A percentile compares a stretch with the other conserved stretches of the same genome.
Evolutionary conservation across 495 filamentous ascomycete genomes (phyloP).

Genomic region (Aspergillus panamensis): DNA sequence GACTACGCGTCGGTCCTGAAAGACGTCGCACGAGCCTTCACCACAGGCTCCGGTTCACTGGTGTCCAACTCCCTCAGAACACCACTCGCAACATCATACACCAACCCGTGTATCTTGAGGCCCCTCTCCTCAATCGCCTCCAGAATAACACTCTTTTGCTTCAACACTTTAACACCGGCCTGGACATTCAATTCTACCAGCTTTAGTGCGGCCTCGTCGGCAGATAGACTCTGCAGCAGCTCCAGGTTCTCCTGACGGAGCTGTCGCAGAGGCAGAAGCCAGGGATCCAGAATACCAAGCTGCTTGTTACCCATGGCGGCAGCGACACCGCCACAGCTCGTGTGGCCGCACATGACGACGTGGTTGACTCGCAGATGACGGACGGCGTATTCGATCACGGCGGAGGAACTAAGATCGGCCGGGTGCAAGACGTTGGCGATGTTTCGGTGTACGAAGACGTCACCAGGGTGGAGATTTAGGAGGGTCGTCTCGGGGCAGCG

Average conservation of each 20-base stretch:
- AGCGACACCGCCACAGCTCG: conserved; percentile 71
- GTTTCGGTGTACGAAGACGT: conserved; percentile 92
- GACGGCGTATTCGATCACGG: conserved; percentile 85
- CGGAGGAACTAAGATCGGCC: conserved; percentile 68
- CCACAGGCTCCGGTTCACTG: conserved; percentile 36
- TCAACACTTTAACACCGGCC: conserved; percentile 59
- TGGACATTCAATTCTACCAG: conserved; percentile 69
- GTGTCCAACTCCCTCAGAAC: conserved; percentile 55
- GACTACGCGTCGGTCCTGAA: conserved; percentile 36
- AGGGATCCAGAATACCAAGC: conserved; percentile 77
- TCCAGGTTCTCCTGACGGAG: conserved; percentile 52
- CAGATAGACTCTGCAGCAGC: conserved; percentile 46
- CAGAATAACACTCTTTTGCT: conserved; percentile 57
- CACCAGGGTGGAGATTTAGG: conserved; percentile 74
- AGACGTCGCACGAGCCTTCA: conserved; percentile 38
- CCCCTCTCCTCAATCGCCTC: conserved; percentile 66
- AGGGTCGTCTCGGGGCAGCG: conserved; percentile 86
- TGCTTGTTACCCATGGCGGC: conserved; percentile 64
- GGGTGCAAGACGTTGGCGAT: conserved; percentile 85
- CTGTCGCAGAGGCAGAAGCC: conserved; percentile 69
- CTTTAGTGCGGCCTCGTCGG: conserved; percentile 45
- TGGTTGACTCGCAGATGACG: conserved; percentile 71
- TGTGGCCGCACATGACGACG: conserved; percentile 82
- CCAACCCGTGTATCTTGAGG: conserved; percentile 66
- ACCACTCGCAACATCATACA: conserved; percentile 66